phyloP scores from a whole-genome alignment of 768 basidiomycete genomes.

The Mrakia blollopis region DNA sequence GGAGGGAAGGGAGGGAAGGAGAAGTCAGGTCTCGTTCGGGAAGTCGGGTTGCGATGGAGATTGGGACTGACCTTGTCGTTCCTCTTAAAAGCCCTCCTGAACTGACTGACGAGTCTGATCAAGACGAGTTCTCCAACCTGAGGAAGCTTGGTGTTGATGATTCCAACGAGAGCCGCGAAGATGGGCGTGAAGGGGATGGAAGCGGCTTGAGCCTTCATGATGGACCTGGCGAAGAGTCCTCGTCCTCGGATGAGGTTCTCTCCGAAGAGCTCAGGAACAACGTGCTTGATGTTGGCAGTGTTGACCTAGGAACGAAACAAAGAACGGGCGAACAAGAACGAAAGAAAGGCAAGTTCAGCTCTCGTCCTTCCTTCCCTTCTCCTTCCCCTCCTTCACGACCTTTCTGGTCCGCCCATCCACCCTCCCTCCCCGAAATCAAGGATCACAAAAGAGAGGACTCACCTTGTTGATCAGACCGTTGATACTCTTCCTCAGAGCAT shows the following conservation, averaged over 20 bases:
- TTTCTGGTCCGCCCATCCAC: not conserved
- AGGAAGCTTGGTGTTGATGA: slow-evolving; percentile 95
- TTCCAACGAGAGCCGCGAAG: slow-evolving; percentile 86
- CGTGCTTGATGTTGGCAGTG: slow-evolving; percentile 87
- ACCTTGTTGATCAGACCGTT: slow-evolving; percentile 98
- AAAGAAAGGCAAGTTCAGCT: not conserved
- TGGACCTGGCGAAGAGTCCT: slow-evolving; percentile 83
- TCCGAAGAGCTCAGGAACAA: slow-evolving; percentile 81
- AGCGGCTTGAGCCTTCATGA: slow-evolving; percentile 96
- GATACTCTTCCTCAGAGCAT: slow-evolving; percentile 91
- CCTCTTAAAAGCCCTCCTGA: slow-evolving; percentile 86
- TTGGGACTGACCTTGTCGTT: slow-evolving; percentile 81
- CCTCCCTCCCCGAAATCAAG: not conserved
- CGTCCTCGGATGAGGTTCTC: slow-evolving; percentile 93
- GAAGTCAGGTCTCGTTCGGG: slow-evolving; percentile 13
- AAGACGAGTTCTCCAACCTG: slow-evolving; percentile 91
- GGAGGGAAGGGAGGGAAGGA: not conserved
- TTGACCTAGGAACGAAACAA: slow-evolving; percentile 57
- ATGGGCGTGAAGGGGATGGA: slow-evolving; percentile 98
- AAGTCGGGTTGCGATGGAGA: not conserved
- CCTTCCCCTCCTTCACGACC: not conserved
- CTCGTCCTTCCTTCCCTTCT: not conserved
- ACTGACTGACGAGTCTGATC: slow-evolving; percentile 86
- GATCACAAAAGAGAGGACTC: slow-evolving; percentile 15
- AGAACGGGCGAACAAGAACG: not conserved